Evolutionary conservation across 2,329 filamentous ascomycete species (phyloP), one percentile per base, ranked within the genome.

Genomic region (Ascochyta rabiei): DNA sequence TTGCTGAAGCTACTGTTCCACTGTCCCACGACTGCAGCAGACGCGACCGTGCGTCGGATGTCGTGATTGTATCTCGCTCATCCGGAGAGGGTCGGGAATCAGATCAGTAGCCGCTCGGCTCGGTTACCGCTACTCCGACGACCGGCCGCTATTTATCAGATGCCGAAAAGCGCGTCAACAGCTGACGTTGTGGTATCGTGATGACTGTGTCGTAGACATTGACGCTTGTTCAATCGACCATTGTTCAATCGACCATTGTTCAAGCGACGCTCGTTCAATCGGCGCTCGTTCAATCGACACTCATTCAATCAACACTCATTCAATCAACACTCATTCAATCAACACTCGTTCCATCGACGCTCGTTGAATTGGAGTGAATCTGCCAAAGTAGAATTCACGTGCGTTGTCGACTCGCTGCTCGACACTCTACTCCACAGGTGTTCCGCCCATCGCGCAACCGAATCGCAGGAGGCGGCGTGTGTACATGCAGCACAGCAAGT

Each of bases 401-500:
- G 21, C 21, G 21, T 23, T 23, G 21, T 23, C 21, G 21, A 28
- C 24, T 28, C 24, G 24, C 24, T 28, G 24, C 30, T 33, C 30
- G 13, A 33, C 6, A n/a, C 10, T 15, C 5, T 3, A 2, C 28
- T 13, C 4, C 5, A 13, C 28, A 30, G 9, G 5, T 10, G 8
- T 7, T 30, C 28, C 28, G 21, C 8, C 33, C 21, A 13, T 39
- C 21, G 21, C 23, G 21, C 41, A 19, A 18, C 12, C 10, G 12
- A 10, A 13, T 4, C 10, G 28, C 28, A 28, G 12, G 12, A 30
- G 12, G 23, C 40, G 15, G 21, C 10, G 42, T 35, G 48, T 35
- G 13, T 69, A 70, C 65, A 73, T 71, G 69, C 65, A 61, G 61
- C 68, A 63, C 58, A 63, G 42, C 56, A 67, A 62, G 61, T 57